Conservation (phyloP, 257 asterid genomes). For the Lantana camara region DNA sequence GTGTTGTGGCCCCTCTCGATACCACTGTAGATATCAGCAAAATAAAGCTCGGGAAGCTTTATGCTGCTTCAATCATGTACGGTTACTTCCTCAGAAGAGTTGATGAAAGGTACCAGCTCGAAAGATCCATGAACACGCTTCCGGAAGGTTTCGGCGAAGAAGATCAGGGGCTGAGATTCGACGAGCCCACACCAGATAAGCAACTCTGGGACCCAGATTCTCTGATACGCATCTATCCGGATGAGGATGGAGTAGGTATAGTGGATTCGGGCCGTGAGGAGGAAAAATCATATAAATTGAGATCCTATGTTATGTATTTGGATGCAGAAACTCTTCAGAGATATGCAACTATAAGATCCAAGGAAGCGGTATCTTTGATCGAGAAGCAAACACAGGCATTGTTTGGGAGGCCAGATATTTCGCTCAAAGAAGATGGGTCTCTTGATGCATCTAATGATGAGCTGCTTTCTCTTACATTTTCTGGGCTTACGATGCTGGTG, state of each 20-base stretch:
- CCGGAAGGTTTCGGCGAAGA: slow-evolving; percentile 72
- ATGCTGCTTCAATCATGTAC: slow-evolving; percentile 93
- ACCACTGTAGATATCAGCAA: slow-evolving; percentile 72
- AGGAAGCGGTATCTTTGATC: slow-evolving; percentile 78
- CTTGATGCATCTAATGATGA: slow-evolving; percentile 70
- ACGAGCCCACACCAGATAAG: slow-evolving; percentile 52
- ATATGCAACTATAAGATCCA: slow-evolving; percentile 84
- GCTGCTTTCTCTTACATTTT: slow-evolving; percentile 59
- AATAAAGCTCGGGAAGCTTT: slow-evolving; percentile 91
- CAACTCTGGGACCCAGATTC: slow-evolving; percentile 87
- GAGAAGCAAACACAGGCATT: slow-evolving; percentile 92
- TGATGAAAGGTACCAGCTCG: slow-evolving; percentile 94
- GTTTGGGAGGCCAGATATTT: slow-evolving; percentile 86
- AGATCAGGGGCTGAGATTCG: slow-evolving; percentile 35
- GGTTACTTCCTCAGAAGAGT: slow-evolving; percentile 92
- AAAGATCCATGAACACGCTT: slow-evolving; percentile 85
- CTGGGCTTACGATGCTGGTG: slow-evolving; percentile 79
- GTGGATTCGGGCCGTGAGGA: slow-evolving; percentile 48
- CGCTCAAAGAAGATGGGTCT: slow-evolving; percentile 64
- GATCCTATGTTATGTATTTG: slow-evolving; percentile 88
- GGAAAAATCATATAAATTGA: slow-evolving; percentile 58
- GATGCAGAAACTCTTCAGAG: slow-evolving; percentile 89
- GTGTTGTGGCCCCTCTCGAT: slow-evolving; percentile 67
- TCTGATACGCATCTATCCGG: slow-evolving; percentile 68
- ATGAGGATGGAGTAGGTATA: slow-evolving; percentile 53